Evolutionary conservation across 805 yeast genomes (phyloP).

Genomic region (Candida ipomoeae): DNA sequence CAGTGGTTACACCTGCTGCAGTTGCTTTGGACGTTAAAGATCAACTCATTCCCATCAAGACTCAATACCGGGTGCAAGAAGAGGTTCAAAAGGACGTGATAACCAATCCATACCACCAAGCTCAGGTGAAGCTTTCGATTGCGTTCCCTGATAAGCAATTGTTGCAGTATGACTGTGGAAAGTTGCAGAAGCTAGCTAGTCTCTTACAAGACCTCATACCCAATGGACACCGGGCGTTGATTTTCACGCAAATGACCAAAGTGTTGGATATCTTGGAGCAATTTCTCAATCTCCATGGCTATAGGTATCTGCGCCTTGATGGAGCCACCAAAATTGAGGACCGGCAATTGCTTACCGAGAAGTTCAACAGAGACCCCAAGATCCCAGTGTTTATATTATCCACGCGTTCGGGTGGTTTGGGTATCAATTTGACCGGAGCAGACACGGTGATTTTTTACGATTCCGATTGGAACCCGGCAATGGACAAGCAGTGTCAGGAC

Average conservation of each 20-base stretch:
- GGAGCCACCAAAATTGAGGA: slow-evolving; percentile 98
- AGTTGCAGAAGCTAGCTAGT: slow-evolving; percentile 77
- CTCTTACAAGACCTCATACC: slow-evolving; percentile 73
- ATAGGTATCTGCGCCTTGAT: slow-evolving; percentile 89
- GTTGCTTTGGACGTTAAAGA: slow-evolving; percentile 71
- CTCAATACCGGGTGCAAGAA: slow-evolving; percentile 28
- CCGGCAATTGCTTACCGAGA: slow-evolving; percentile 88
- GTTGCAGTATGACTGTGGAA: slow-evolving; percentile 94
- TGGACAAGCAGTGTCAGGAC: slow-evolving; percentile 99
- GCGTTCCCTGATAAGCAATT: slow-evolving; percentile 95
- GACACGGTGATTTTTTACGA: slow-evolving; percentile 98
- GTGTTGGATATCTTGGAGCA: slow-evolving; percentile 91
- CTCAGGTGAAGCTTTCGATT: slow-evolving; percentile 82
- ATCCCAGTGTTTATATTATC: slow-evolving; percentile 90
- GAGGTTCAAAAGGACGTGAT: slow-evolving; percentile 38
- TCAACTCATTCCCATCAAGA: slow-evolving; percentile 39
- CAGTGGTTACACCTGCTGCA: slow-evolving; percentile 84
- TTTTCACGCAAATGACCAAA: slow-evolving; percentile 97
- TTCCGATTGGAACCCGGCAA: slow-evolving; percentile 99
- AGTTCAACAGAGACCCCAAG: slow-evolving; percentile 80
- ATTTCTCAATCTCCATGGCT: slow-evolving; percentile 90
- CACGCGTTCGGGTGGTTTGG: slow-evolving; percentile 97
- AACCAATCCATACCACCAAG: slow-evolving; percentile 61
- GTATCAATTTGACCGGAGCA: slow-evolving; percentile 96
- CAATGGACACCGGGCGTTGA: slow-evolving; percentile 89